A percentile compares a stretch with the other conserved stretches of the same genome.
phyloP scores from a whole-genome alignment of 2,329 filamentous ascomycete species.

The Colletotrichum tanaceti region DNA sequence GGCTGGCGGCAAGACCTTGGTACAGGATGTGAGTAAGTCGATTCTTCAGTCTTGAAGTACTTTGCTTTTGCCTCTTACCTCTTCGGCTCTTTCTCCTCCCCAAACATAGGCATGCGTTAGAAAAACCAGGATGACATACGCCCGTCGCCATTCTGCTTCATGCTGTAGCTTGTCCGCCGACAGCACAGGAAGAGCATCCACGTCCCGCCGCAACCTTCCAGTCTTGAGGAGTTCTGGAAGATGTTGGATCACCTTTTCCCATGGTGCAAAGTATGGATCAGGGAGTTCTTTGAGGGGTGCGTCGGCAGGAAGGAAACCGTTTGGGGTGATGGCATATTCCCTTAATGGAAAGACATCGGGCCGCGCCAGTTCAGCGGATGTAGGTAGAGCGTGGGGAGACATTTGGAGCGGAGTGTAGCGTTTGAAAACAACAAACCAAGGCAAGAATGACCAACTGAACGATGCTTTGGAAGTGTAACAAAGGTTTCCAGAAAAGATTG shows the following conservation, averaged over 20 bases:
- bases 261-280: slow-evolving; percentile 80
- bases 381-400: slow-evolving; percentile 56
- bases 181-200: slow-evolving; percentile 76
- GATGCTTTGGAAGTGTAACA: background rate
- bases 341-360: slow-evolving; percentile 43
- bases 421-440: background rate
- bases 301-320: slow-evolving; percentile 82
- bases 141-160: slow-evolving; percentile 82
- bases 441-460: background rate
- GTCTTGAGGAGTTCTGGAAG: slow-evolving; percentile 75
- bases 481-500: background rate
- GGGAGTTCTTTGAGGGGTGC: slow-evolving; percentile 74
- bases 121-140: slow-evolving; percentile 82
- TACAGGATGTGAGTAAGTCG: slow-evolving; percentile 30
- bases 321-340: slow-evolving; percentile 57
- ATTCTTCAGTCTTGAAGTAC: background rate
- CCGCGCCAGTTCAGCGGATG: slow-evolving; percentile 29
- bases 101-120: slow-evolving; percentile 90
- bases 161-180: slow-evolving; percentile 71
- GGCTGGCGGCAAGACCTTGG: slow-evolving; percentile 76
- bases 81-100: slow-evolving; percentile 80
- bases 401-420: slow-evolving; percentile 44
- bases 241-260: slow-evolving; percentile 78
- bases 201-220: slow-evolving; percentile 70
- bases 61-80: slow-evolving; percentile 66